These are phyloP conservation scores for Elongisporangium prolatum DNA, from an alignment of 352 stramenopile species.

Conservation along the genomic window DNA sequence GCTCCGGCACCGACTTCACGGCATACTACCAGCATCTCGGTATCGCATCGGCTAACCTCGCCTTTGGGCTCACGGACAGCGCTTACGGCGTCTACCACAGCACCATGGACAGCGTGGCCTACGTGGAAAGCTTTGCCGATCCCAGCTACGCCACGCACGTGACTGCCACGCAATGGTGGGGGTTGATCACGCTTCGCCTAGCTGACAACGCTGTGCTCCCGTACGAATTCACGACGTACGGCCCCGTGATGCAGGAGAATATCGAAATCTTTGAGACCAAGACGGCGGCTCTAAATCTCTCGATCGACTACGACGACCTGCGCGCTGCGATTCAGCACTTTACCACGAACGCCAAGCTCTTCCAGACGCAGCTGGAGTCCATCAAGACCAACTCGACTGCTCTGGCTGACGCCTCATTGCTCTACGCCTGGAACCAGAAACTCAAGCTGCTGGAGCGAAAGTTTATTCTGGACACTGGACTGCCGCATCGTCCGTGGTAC, in stretches of 20 bases:
- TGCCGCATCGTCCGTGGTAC: conserved; percentile 37
- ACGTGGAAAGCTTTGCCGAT: conserved; percentile 37
- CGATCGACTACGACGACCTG: conserved; percentile 23
- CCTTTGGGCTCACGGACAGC: conserved; percentile 32
- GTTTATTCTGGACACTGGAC: conserved; percentile 23
- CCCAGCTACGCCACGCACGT: conserved; percentile 32
- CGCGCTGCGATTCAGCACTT: conserved; percentile 27
- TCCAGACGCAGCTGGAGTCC: conserved; percentile 17
- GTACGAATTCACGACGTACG: conserved; percentile 20
- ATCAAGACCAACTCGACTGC: conserved; percentile 9
- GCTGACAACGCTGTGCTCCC: conserved; percentile 15
- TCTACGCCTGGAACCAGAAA: conserved; percentile 25
- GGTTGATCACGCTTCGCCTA: conserved; percentile 31
- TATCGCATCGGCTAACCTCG: conserved; percentile 59
- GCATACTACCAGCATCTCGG: conserved; percentile 72
- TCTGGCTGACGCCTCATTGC: conserved; percentile 1
- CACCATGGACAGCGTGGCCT: conserved; percentile 68
- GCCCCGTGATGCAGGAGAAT: conserved; percentile 24
- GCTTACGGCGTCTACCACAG: conserved; percentile 78
- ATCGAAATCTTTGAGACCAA: conserved; percentile 23
- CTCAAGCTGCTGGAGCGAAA: conserved; percentile 31
- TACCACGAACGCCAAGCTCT: conserved; percentile 18
- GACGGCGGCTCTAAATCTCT: conserved; percentile 14
- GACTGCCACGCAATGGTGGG: conserved; percentile 31
- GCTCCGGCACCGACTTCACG: conserved; percentile 49